These are phyloP conservation scores for Chrysanthemum seticuspe DNA, from an alignment of 129 eudicot species.

Conservation along the genomic window DNA sequence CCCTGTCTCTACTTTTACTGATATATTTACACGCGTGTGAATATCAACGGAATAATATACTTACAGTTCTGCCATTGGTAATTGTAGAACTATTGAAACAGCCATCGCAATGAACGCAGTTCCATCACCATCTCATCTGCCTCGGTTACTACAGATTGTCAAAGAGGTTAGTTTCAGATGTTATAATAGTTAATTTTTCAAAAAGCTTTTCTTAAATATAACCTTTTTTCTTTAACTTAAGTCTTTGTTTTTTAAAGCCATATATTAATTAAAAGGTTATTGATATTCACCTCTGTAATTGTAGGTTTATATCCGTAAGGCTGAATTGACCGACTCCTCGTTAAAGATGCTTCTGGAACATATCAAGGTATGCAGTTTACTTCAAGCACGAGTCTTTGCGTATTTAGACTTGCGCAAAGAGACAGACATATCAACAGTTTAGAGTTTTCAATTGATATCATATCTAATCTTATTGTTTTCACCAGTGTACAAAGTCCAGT, in stretches of 20 bases:
- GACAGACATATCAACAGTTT: no score
- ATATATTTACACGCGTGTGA: no score
- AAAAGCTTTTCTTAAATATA: neutral
- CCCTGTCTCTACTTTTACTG: no score
- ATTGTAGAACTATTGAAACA: conserved; percentile 34
- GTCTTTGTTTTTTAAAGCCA: neutral
- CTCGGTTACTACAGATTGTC: conserved; percentile 23
- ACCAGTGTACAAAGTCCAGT: no score
- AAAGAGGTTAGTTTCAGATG: conserved; percentile 27
- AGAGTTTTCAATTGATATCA: no score
- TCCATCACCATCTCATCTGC: conserved; percentile 30
- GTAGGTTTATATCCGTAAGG: conserved; percentile 25
- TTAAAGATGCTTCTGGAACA: conserved; percentile 35
- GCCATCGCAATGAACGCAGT: conserved; percentile 38
- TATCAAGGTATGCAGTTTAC: conserved; percentile 31
- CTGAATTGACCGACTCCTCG: conserved; percentile 25
- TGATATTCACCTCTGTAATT: conserved; percentile 1
- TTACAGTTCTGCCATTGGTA: conserved; percentile 9
- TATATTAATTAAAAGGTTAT: neutral
- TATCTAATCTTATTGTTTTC: no score
- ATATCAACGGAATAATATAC: neutral
- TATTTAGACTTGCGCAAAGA: neutral
- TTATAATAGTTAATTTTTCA: neutral
- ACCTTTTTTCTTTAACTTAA: neutral
- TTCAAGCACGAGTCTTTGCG: neutral